Conservation (phyloP, 352 stramenopile species). For the Chrysophaeum taylorii region DNA sequence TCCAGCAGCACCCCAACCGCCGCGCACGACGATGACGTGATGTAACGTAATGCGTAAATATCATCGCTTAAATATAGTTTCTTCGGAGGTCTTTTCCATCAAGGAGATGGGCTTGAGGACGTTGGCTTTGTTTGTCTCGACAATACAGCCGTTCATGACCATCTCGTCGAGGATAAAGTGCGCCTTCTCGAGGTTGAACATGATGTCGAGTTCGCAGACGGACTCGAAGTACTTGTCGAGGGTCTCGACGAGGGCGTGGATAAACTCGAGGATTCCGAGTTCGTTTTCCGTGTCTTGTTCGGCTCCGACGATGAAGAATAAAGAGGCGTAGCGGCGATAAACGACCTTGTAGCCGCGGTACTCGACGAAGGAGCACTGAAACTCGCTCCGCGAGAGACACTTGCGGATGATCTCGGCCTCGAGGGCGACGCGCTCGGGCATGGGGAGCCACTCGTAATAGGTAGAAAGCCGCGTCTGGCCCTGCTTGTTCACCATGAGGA, state of each 20-base stretch:
- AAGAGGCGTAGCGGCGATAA: slow-evolving; percentile 94
- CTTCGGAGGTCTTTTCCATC: slow-evolving; percentile 66
- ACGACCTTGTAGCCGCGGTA: slow-evolving; percentile 96
- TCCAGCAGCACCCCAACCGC: too few species aligned
- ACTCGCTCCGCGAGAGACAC: slow-evolving; percentile 91
- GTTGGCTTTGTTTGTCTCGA: slow-evolving; percentile 98
- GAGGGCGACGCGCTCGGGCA: slow-evolving; percentile 91
- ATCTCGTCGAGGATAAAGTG: slow-evolving; percentile 89
- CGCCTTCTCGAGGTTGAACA: slow-evolving; percentile 82
- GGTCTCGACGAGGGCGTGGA: slow-evolving; percentile 98
- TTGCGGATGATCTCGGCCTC: slow-evolving; percentile 98
- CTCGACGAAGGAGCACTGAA: slow-evolving; percentile 97
- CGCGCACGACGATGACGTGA: too few species aligned
- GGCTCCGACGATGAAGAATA: slow-evolving; percentile 99
- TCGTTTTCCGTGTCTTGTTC: slow-evolving; percentile 96
- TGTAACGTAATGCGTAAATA: too few species aligned
- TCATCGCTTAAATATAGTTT: slow-evolving; percentile 4
- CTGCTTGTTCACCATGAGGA: slow-evolving; percentile 85
- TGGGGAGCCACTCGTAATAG: slow-evolving; percentile 99
- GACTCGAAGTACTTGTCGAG: slow-evolving; percentile 96
- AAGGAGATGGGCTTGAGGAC: slow-evolving; percentile 95
- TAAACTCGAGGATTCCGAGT: slow-evolving; percentile 98
- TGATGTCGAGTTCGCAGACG: slow-evolving; percentile 81
- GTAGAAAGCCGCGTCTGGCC: slow-evolving; percentile 97
- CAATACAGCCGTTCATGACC: slow-evolving; percentile 97